These are phyloP conservation scores for Suillus fuscotomentosus DNA, from an alignment of 768 basidiomycete species.

Conservation along the genomic window DNA sequence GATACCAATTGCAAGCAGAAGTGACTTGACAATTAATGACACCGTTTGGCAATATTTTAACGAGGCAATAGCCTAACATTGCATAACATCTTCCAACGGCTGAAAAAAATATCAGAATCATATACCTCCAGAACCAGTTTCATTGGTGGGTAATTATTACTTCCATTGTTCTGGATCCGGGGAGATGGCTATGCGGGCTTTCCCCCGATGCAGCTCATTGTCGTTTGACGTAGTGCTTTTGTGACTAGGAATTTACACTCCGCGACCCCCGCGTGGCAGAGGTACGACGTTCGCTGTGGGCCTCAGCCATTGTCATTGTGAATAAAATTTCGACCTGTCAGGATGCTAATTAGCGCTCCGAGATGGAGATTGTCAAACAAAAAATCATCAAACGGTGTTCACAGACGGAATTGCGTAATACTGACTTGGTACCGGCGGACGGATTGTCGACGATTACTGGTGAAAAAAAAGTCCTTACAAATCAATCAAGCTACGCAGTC, in stretches of 20 bases:
- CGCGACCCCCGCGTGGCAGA: slow-evolving; percentile 30
- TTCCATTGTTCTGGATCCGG: not conserved
- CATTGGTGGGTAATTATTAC: slow-evolving; percentile 1
- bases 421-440: not conserved
- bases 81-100: not conserved
- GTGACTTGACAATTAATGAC: not conserved
- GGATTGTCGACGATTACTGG: no score
- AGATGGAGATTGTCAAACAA: not conserved
- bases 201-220: not conserved
- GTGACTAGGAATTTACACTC: slow-evolving; percentile 22
- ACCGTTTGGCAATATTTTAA: not conserved
- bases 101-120: not conserved
- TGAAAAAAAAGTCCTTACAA: not conserved
- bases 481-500: not conserved
- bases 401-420: not conserved
- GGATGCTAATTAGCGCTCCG: not conserved
- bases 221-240: not conserved
- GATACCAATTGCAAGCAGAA: slow-evolving; percentile 17
- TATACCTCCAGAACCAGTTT: not conserved
- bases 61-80: not conserved
- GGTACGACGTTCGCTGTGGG: not conserved
- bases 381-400: not conserved
- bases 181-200: not conserved
- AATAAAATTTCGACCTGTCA: not conserved
- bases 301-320: not conserved